Evolutionary conservation across 202 grass and related monocot species (phyloP).

Genomic region (Cymbopogon flexuosus): DNA sequence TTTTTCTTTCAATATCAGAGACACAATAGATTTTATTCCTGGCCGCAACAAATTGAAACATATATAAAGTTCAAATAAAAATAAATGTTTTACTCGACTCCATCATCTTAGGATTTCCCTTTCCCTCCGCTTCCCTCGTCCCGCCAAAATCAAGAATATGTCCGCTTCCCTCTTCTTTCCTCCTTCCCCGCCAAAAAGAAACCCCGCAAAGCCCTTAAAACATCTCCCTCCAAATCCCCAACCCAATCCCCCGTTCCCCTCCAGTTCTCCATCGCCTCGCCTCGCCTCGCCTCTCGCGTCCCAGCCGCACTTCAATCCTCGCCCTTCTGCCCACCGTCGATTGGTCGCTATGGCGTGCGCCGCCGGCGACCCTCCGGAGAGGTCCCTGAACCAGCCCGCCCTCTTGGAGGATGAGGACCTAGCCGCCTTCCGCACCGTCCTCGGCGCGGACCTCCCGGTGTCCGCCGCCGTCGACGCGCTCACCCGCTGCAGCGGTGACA

Average conservation of each 20-base stretch:
- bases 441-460: slow-evolving; percentile 30
- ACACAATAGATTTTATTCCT: no score
- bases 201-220: neutral
- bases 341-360: neutral
- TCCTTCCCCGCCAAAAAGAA: neutral
- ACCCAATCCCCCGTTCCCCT: neutral
- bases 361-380: neutral
- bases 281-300: neutral
- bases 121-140: neutral
- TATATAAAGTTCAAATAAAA: no score
- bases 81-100: neutral
- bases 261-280: neutral
- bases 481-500: slow-evolving; percentile 29
- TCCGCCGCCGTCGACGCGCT: slow-evolving; percentile 37
- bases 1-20: no score
- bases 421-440: slow-evolving; percentile 29
- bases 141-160: slow-evolving; percentile 12
- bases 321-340: neutral
- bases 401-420: slow-evolving; percentile 34
- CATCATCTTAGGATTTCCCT: neutral
- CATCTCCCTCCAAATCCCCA: neutral
- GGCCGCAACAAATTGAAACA: no score
- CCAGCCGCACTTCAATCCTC: neutral
- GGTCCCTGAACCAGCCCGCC: neutral
- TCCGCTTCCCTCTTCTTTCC: neutral